Percentiles rank a stretch among this genome's conserved stretches.
phyloP scores from a whole-genome alignment of 768 basidiomycete genomes.

The Tricholoma bakamatsutake region DNA sequence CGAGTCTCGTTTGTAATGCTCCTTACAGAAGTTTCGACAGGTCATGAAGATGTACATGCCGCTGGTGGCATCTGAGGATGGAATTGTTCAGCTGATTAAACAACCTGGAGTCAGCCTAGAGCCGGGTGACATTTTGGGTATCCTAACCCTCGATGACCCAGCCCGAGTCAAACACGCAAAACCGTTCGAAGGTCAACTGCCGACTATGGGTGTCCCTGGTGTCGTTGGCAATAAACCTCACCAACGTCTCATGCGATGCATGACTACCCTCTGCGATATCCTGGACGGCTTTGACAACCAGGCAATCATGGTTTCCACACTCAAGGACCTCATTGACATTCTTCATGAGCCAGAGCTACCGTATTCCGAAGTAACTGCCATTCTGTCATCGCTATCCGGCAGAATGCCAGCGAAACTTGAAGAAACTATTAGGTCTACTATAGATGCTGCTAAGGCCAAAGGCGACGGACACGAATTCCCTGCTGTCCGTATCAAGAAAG shows the following conservation, averaged over 20 bases:
- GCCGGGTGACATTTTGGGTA: constrained; percentile 96
- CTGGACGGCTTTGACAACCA: constrained; percentile 97
- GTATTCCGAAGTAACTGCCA: constrained; percentile 77
- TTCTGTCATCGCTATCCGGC: constrained; percentile 84
- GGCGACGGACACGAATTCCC: constrained; percentile 84
- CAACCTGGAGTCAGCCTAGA: constrained; percentile 96
- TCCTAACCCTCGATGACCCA: constrained; percentile 93
- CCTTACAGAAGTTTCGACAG: constrained; percentile 26
- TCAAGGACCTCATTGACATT: constrained; percentile 81
- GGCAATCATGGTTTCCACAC: constrained; percentile 76
- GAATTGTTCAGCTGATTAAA: constrained; percentile 92
- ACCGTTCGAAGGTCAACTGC: constrained; percentile 93
- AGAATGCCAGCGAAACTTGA: constrained; percentile 92
- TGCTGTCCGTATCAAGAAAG: constrained; percentile 75
- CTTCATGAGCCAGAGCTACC: constrained; percentile 85
- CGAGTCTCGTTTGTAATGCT: neutral
- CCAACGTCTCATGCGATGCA: constrained; percentile 72
- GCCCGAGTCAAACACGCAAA: constrained; percentile 96
- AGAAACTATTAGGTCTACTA: constrained; percentile 70
- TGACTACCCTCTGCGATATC: constrained; percentile 80
- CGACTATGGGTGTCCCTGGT: constrained; percentile 78
- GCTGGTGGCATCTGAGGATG: constrained; percentile 89
- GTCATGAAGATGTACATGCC: constrained; percentile 99
- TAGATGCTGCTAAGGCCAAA: constrained; percentile 74
- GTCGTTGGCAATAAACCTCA: constrained; percentile 87